Base-by-base conservation (phyloP, 2,329 filamentous ascomycete genomes). In the Sclerotinia glacialis region DNA sequence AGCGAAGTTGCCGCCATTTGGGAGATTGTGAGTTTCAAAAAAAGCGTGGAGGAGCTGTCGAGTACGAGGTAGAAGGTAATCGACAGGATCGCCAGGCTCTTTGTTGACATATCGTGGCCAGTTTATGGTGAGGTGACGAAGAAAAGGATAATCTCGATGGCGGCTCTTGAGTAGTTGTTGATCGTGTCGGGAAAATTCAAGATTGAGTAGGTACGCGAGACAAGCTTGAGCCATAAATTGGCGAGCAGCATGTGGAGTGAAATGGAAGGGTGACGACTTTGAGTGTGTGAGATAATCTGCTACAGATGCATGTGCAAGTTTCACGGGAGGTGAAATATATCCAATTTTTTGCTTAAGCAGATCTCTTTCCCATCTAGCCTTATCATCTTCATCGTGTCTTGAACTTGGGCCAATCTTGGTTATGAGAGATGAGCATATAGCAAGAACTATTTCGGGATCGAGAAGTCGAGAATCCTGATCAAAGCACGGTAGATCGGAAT, bases 401-500 rank as follows among this genome's bases (percentile, higher is more conserved):
- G 28, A 44, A 61, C 34, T 55, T 54, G 44, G 26, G 23, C 50
- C 61, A 52, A 53, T 37, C 46, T 26, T 67, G 4, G 69, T 71
- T 2, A 73, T 60, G 1, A 73, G 60, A 28, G 67, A 69, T 14
- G 69, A 70, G 47, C 71, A 72, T 52, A 71, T 71, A 7, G 50
- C 61, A 21, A 68, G 47, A 46, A 71, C 64, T 21, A 77, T 76
- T 34, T 71, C 56, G 2, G 76, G 75, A 61, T 79, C 77, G 61
- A 75, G 71, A 31, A 78, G 63, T 26, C 78, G 70, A 52, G 76
- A 71, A 44, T 78, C 72, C 8, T 71, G 69, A 26, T 79, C 73
- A 49, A 79, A 78, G 28, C 34, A 50, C 2, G 69, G 71, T n/a
- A 52, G 23, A 40, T 50, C 54, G 23, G 72, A 46, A 31, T 69